Evolutionary conservation across 2,329 filamentous ascomycete genomes (phyloP), one percentile per base, ranked within the genome.

Genomic region (Xylaria sp.): DNA sequence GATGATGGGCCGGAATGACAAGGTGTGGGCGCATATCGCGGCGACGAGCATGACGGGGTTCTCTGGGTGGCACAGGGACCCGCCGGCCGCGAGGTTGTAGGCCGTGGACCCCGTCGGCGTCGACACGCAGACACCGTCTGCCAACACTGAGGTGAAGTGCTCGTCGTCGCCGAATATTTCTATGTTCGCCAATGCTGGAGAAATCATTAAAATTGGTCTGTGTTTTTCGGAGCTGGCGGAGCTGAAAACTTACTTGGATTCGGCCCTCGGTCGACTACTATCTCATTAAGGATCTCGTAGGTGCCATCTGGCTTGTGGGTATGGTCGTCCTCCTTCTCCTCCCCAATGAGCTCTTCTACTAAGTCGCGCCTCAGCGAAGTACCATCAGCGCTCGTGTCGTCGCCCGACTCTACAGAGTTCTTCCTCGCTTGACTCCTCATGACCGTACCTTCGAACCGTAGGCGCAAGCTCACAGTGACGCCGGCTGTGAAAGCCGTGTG

Each of bases 41-140:
- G 94, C 97, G 5, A 98, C 87, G 1, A 98, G 87, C 78, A 98
- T 97, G 50, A 97, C 94, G 0, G 94, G 95, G 75, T 97, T 98
- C 71, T 98, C 95, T 0, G 94, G 94, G 74, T 98, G 94, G 73
- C 93, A 97, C 23, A 98, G 84, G 2, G 92, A 96, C 19, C 94
- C 94, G n/a, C 95, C 95, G 0, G 94, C 94, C 0, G 94, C 94
- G 19, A 98, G 88, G 73, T 97, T 97, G 79, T 98, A 98, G 17
- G 94, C 94, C 14, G 94, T 98, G 5, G 91, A 95, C 14, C 94
- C 95, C 0, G 95, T 98, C 0, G 94, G 95, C 5, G 94, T 98
- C 1, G 94, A 93, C 23, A 98, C 91, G 74, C 93, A 97, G 62
- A 98, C 87, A 12, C 94, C 94, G 74, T 98, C 95, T 23, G 94